phyloP scores from a whole-genome alignment of 1,139 yeast species.

The Pichia sp. region DNA sequence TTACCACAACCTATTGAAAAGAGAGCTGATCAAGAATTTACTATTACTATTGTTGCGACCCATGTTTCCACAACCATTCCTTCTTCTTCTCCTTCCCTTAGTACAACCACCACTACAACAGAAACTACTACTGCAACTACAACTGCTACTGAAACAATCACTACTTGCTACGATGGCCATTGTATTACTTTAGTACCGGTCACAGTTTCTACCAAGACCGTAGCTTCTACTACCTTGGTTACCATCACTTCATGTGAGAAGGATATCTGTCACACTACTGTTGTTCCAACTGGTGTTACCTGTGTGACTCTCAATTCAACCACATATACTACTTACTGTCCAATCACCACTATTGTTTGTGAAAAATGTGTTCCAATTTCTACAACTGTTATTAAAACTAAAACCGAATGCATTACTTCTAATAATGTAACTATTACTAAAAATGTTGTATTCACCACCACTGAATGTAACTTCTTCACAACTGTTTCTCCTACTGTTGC shows the following conservation, averaged over 20 bases:
- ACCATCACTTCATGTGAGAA: constrained; percentile 40
- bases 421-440: constrained; percentile 13
- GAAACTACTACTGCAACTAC: constrained; percentile 9
- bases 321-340: constrained; percentile 42
- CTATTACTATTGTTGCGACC: constrained; percentile 21
- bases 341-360: constrained; percentile 28
- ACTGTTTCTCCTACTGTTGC: constrained; percentile 21
- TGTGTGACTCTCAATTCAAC: constrained; percentile 33
- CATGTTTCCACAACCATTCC: constrained; percentile 14
- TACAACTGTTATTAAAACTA: constrained; percentile 24
- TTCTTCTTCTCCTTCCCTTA: constrained; percentile 7
- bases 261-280: constrained; percentile 34
- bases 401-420: constrained; percentile 30
- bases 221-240: constrained; percentile 16
- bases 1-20: constrained; percentile 14
- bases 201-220: constrained; percentile 11
- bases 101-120: neutral
- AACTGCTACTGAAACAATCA: constrained; percentile 26
- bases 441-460: constrained; percentile 19
- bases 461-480: constrained; percentile 18
- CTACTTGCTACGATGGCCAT: constrained; percentile 34
- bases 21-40: constrained; percentile 21
- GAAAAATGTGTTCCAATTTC: constrained; percentile 16
- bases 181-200: constrained; percentile 8
- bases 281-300: constrained; percentile 41